Conservation (phyloP, 2,329 filamentous ascomycete genomes). For the Aspergillus sclerotialis region DNA sequence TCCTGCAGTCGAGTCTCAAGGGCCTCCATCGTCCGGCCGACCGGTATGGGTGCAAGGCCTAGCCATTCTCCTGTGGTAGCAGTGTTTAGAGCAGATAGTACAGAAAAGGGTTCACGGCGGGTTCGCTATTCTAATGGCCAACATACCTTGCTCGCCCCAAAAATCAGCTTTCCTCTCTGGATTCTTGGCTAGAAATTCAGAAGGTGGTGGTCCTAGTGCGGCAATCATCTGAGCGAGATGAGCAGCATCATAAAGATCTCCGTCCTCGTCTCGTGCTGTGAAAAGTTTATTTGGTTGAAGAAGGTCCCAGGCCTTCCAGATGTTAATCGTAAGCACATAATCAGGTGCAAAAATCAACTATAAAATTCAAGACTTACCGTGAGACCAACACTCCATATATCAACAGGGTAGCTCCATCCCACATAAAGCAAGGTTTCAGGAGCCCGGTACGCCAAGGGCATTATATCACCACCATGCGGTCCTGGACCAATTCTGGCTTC, state of each 20-base stretch:
- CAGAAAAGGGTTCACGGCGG: neutral
- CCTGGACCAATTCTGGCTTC: constrained; percentile 20
- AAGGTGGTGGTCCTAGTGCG: constrained; percentile 36
- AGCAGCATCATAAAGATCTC: constrained; percentile 30
- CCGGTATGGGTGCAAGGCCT: constrained; percentile 19
- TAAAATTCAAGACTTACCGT: constrained; percentile 17
- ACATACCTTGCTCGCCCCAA: constrained; percentile 29
- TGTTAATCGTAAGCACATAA: constrained; percentile 2
- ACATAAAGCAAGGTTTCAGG: constrained; percentile 25
- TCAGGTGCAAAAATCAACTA: constrained; percentile 2
- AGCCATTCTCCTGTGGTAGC: constrained; percentile 24
- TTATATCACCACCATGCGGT: constrained; percentile 18
- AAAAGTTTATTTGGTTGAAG: constrained; percentile 39
- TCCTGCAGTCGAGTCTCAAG: constrained; percentile 12
- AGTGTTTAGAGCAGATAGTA: neutral
- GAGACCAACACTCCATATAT: constrained; percentile 27
- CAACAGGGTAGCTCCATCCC: constrained; percentile 22
- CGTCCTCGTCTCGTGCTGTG: constrained; percentile 28
- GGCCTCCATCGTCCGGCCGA: constrained; percentile 13
- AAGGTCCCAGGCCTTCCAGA: constrained; percentile 39
- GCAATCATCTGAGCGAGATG: constrained; percentile 41
- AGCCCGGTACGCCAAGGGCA: constrained; percentile 23
- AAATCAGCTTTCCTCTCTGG: constrained; percentile 25
- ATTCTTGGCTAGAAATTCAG: constrained; percentile 21
- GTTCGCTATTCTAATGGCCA: neutral